Evolutionary conservation across 148 eudicot genomes (phyloP), one percentile per base, ranked within the genome.

Genomic region (Nepenthes gracilis): DNA sequence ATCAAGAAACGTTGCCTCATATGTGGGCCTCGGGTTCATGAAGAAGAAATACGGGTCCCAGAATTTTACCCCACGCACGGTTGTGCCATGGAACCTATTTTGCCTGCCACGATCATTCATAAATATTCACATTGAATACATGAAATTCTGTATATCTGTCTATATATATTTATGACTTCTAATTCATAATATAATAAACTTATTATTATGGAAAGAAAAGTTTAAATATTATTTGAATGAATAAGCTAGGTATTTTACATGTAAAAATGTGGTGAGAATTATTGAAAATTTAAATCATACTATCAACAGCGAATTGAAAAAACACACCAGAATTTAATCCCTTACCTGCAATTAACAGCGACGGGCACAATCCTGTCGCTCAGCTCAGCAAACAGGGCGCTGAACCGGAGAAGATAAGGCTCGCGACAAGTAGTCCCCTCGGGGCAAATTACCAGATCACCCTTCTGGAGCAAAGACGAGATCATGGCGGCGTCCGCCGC

Each of bases 361-460:
- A 94, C 99, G 0, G 99, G 99, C 35, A 94, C 99, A 37, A 94
- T 89, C 69, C 97, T 75, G 67, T 94, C 99, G 53, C 97, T 94
- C 38, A 94, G 48, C 56, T 94, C 99, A 1, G 99, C 99, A 56
- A 94, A 94, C 57, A 94, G 68, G 8, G 97, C 99, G 55, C 95
- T 84, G 68, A 94, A 94, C 12, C 99, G 67, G 11, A 94, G 81
- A 72, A 94, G 74, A 52, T 65, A 94, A 0, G 99, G 97, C 63
- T 94, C 99, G 0, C 99, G 79, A 52, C 99, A 94, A 12, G 99
- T 94, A 47, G 99, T 94, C 1, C 99, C 99, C 57, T 94, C 99
- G 0, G 99, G 99, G 56, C 99, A 94, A 10, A 94, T 80, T 33
- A 94, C 97, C 37, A 94, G 64, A 63, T 94, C 99, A 5, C 99